Percentiles rank a stretch among this genome's conserved stretches.
Evolutionary conservation across 116 monocot species (phyloP).

Genomic region (Cymodocea nodosa): DNA sequence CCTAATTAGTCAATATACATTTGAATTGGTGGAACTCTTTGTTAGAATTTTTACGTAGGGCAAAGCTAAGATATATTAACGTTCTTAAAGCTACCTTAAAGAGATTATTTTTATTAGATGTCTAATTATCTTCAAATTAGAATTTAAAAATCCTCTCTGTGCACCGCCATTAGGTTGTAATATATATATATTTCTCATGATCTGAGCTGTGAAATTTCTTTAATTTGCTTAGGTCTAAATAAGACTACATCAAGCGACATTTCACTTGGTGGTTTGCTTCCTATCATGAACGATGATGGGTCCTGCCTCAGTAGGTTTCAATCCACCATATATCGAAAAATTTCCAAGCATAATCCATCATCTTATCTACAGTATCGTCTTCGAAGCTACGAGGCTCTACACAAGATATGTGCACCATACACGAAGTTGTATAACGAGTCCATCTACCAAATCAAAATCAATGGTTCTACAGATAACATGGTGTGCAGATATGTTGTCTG

Average conservation of each 20-base stretch:
- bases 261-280: constrained; percentile 40
- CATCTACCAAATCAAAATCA: constrained; percentile 15
- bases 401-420: constrained; percentile 36
- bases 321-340: constrained; percentile 24
- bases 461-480: not conserved
- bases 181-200: no score
- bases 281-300: constrained; percentile 22
- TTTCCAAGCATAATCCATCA: constrained; percentile 27
- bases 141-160: no score
- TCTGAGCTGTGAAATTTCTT: no score
- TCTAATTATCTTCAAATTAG: no score
- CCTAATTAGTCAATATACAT: no score
- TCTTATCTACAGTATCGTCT: constrained; percentile 35
- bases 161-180: no score
- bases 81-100: no score
- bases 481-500: constrained; percentile 33
- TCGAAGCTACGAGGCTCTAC: constrained; percentile 36
- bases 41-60: no score
- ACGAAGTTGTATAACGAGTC: constrained; percentile 23
- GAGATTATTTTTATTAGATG: no score
- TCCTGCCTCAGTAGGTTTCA: constrained; percentile 46
- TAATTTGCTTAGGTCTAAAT: no score
- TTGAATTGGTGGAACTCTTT: no score
- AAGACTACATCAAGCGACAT: constrained; percentile 22
- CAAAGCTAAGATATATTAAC: no score